These are phyloP conservation scores for Lobosporangium transversale DNA, from an alignment of 192 early-diverging fungal genomes.

Conservation along the genomic window DNA sequence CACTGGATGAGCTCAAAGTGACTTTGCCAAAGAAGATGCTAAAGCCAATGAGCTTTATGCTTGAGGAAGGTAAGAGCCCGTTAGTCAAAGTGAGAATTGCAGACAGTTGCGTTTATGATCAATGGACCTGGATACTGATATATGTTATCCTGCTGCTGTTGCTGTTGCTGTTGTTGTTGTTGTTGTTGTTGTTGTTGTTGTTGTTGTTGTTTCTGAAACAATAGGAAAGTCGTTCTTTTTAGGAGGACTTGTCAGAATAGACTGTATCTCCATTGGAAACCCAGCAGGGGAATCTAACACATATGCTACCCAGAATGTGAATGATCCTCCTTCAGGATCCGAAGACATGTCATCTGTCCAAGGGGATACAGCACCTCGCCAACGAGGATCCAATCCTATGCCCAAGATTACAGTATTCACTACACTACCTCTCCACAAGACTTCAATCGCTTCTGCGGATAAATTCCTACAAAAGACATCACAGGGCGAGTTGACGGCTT, in stretches of 20 bases:
- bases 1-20: constrained; percentile 42
- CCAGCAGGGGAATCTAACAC: no score
- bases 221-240: constrained; percentile 48
- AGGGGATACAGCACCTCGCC: not conserved
- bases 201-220: not conserved
- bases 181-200: not conserved
- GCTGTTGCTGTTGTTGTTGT: not conserved
- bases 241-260: constrained; percentile 50
- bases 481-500: constrained; percentile 18
- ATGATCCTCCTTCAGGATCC: no score
- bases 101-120: no score
- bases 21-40: constrained; percentile 39
- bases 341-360: no score
- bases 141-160: not conserved
- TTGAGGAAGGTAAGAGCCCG: constrained; percentile 40
- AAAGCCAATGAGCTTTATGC: constrained; percentile 37
- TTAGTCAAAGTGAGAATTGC: not conserved
- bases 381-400: constrained; percentile 29
- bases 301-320: no score
- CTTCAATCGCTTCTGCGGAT: constrained; percentile 26
- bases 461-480: constrained; percentile 18
- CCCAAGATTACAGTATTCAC: constrained; percentile 45
- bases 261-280: constrained; percentile 44
- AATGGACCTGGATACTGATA: not conserved
- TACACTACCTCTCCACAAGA: constrained; percentile 41